These are phyloP conservation scores for Penicillium cosmopolitanum DNA, from an alignment of 495 filamentous ascomycete genomes.

Conservation along the genomic window DNA sequence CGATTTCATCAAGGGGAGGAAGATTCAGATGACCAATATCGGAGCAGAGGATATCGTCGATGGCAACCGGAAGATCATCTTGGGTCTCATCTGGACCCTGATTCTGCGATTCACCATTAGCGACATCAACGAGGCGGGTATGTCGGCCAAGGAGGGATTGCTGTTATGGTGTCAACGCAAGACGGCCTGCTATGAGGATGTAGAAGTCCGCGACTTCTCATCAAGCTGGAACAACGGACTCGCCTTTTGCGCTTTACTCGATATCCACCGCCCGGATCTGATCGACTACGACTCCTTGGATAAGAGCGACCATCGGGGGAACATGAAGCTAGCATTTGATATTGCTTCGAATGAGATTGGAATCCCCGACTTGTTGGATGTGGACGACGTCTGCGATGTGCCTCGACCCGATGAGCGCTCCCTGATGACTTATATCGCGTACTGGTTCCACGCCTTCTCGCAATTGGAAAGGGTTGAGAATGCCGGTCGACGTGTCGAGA, in stretches of 20 bases:
- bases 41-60: conserved; percentile 98
- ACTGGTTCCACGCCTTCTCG: conserved; percentile 99
- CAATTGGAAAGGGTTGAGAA: conserved; percentile 98
- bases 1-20: conserved; percentile 85
- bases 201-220: conserved; percentile 92
- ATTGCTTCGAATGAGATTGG: conserved; percentile 96
- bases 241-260: conserved; percentile 93
- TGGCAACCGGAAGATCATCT: conserved; percentile 95
- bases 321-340: conserved; percentile 97
- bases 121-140: conserved; percentile 96
- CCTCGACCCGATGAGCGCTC: conserved; percentile 93
- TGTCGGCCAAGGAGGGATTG: conserved; percentile 96
- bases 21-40: conserved; percentile 97
- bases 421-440: conserved; percentile 99
- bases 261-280: conserved; percentile 95
- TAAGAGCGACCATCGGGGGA: conserved; percentile 91
- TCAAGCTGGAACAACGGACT: conserved; percentile 95
- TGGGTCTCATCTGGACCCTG: conserved; percentile 95
- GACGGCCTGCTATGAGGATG: conserved; percentile 96
- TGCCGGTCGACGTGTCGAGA: conserved; percentile 92
- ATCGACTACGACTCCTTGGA: conserved; percentile 95
- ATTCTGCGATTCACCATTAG: conserved; percentile 98
- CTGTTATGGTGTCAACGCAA: conserved; percentile 98
- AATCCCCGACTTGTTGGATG: conserved; percentile 92
- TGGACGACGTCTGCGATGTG: conserved; percentile 97